Evolutionary conservation across 768 basidiomycete genomes (phyloP).

Genomic region (Leccinum imitatum): DNA sequence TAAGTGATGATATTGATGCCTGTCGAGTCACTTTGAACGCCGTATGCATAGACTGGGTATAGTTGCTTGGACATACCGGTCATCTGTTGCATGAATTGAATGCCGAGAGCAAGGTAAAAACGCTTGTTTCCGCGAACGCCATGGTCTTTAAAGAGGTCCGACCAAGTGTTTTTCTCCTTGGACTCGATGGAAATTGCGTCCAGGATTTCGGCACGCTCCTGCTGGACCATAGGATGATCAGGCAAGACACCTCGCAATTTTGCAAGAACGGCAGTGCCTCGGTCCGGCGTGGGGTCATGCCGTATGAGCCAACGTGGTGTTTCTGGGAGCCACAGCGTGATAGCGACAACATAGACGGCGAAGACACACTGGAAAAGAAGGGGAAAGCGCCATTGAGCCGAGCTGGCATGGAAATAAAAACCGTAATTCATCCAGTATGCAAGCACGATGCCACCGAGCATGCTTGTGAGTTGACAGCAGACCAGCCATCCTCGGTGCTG

Average conservation of each 20-base stretch:
- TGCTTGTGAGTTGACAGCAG: conserved; percentile 15
- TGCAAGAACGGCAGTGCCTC: conserved; percentile 5
- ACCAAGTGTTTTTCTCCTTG: conserved; percentile 7
- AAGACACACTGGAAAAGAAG: conserved; percentile 10
- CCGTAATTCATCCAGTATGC: conserved; percentile 19
- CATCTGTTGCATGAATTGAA: conserved; percentile 15
- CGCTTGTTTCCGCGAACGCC: conserved; percentile 8
- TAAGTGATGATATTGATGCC: conserved; percentile 13
- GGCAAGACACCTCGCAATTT: not conserved
- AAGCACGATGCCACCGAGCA: conserved; percentile 15
- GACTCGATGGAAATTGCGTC: conserved; percentile 7
- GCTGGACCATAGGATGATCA: not conserved
- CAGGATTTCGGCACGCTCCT: conserved; percentile 1
- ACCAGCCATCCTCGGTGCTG: conserved; percentile 16
- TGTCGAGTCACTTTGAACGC: not conserved
- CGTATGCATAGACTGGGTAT: not conserved
- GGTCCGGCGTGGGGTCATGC: conserved; percentile 1
- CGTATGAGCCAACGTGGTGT: conserved; percentile 8
- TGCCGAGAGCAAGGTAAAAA: conserved; percentile 9
- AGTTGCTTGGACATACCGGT: conserved; percentile 1
- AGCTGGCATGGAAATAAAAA: conserved; percentile 12
- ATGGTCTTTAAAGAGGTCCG: conserved; percentile 8
- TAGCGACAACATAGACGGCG: conserved; percentile 4
- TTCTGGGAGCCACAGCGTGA: conserved; percentile 10
- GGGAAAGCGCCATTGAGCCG: conserved; percentile 14